Base-by-base conservation (phyloP, 768 basidiomycete genomes). In the Psilocybe azurescens region DNA sequence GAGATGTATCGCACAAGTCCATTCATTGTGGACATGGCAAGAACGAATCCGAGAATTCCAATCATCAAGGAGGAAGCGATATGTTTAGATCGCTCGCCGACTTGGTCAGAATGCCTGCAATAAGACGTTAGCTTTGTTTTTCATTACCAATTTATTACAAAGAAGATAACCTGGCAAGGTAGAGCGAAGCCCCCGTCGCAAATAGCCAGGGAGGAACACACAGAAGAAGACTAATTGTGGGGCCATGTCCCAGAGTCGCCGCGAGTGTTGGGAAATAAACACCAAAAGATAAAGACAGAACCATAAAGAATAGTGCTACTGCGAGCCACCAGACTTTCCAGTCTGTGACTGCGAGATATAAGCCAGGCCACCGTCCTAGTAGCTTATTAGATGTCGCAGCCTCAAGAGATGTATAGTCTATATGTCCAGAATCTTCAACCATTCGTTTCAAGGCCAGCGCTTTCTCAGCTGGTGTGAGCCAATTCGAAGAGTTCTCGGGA, bases 281-380 rank as follows among this genome's bases (percentile, higher is more conserved):
- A 70, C 91, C 89, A 80, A 94, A 94, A 3, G 86, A 88, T 29
- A 93, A 68, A 8, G 89, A 85, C 39, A 89, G 74, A 38, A 86
- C 82, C 75, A 86, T 81, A 65, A 81, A 81, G 13, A 85, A 84
- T 59, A 91, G 72, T 2, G 88, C 81, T 30, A 92, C 58, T 18
- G 89, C 81, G 48, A 96, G 79, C 84, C 85, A 91, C 89, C 93
- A 95, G 41, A 95, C 91, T 72, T 89, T 91, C 89, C 89, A 87
- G 69, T 95, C 94, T 18, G 78, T 79, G 59, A 94, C 52, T 0
- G 94, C 90, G 62, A 90, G 74, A 41, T 76, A 69, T 2, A 95
- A 70, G 2, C 91, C 92, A 24, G 74, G 72, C 65, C 67, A 69
- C 36, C 59, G 58, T 18, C 60, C 61, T 8, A 64, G 51, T 13